These are phyloP conservation scores for Staphylotrichum longicolle DNA, from an alignment of 495 filamentous ascomycete species.

Conservation along the genomic window DNA sequence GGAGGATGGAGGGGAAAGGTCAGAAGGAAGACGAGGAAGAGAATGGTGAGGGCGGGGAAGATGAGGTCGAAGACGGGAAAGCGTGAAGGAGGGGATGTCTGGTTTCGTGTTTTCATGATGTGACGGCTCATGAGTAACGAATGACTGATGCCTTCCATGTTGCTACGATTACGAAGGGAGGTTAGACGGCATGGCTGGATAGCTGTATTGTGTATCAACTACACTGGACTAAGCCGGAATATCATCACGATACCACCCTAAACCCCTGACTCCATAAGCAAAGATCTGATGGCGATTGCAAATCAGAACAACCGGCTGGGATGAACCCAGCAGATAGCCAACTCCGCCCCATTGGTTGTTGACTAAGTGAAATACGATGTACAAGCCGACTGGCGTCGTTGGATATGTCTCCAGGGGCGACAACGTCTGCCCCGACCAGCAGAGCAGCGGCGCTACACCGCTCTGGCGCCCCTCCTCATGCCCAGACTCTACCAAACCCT, in stretches of 20 bases:
- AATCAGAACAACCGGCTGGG: no score
- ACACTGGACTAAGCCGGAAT: constrained; percentile 2
- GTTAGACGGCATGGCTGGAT: not conserved
- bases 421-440: constrained; percentile 7
- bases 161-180: not conserved
- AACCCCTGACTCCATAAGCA: not conserved
- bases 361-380: not conserved
- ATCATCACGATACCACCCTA: not conserved
- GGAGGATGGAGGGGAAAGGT: not conserved
- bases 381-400: not conserved
- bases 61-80: no score
- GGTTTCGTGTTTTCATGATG: not conserved
- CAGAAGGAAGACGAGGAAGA: not conserved
- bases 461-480: not conserved
- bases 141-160: not conserved
- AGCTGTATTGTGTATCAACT: constrained; percentile 9
- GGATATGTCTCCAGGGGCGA: not conserved
- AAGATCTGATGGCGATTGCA: no score
- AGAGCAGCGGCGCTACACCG: constrained; percentile 9
- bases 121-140: not conserved
- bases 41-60: no score
- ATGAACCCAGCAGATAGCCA: not conserved
- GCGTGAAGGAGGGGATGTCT: no score
- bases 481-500: not conserved
- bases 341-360: not conserved